Evolutionary conservation across 768 basidiomycete species (phyloP).

Genomic region (Saitozyma podzolica): DNA sequence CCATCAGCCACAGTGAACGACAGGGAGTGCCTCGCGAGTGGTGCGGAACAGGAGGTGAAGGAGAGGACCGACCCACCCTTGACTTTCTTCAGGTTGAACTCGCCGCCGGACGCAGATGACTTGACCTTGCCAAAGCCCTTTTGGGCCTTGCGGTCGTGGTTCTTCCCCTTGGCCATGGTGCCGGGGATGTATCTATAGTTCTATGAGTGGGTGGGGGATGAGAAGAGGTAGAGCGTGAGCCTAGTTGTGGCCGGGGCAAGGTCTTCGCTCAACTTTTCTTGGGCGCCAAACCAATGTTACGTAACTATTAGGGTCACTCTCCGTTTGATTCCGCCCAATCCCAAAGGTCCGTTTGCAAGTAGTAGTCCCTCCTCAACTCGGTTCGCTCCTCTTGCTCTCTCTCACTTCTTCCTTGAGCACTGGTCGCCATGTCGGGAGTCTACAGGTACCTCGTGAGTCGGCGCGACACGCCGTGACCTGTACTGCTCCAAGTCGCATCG

Average conservation of each 20-base stretch:
- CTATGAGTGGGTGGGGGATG: neutral
- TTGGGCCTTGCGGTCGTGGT: conserved; percentile 47
- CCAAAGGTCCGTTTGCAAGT: no score
- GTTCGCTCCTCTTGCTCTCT: no score
- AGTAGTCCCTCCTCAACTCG: no score
- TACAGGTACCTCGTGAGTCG: conserved; percentile 49
- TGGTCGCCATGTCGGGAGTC: conserved; percentile 37
- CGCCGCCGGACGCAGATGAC: conserved; percentile 36
- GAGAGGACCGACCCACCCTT: conserved; percentile 42
- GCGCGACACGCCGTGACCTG: neutral
- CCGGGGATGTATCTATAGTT: neutral
- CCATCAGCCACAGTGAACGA: neutral
- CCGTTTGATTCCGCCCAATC: neutral
- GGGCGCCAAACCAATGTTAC: neutral
- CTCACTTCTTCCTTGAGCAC: no score
- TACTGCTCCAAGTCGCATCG: neutral
- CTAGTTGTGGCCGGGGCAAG: neutral
- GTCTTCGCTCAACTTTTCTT: neutral
- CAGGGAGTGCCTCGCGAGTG: no score
- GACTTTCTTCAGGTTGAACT: conserved; percentile 52
- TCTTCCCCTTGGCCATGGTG: conserved; percentile 52
- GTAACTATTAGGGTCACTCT: neutral
- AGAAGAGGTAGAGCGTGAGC: neutral
- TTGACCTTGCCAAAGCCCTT: conserved; percentile 47
- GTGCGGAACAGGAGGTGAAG: neutral